Percentiles rank a stretch among this genome's conserved stretches.
These are phyloP conservation scores for Aspergillus amoenus DNA, from an alignment of 2,329 filamentous ascomycete species.

Conservation along the genomic window DNA sequence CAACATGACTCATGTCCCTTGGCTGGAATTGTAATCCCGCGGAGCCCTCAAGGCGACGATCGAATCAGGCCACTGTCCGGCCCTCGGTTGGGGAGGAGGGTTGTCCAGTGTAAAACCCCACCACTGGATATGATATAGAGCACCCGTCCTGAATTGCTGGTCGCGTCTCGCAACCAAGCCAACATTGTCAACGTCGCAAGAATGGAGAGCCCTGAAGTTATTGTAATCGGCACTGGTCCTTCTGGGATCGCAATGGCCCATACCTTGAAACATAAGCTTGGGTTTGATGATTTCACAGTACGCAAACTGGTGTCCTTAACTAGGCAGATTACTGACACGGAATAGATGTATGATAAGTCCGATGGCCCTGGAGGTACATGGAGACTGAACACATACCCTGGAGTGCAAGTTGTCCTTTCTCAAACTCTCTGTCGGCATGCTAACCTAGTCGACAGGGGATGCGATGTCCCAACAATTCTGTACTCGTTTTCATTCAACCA, in stretches of 20 bases:
- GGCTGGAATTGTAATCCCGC: no score
- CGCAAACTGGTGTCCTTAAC: background rate
- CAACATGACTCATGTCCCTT: no score
- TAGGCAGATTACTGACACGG: background rate
- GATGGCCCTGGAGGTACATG: conserved; percentile 33
- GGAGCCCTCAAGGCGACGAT: no score
- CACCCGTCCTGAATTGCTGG: no score
- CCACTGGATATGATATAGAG: no score
- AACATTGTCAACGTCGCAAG: no score
- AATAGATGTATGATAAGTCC: conserved; percentile 31
- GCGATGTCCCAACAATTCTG: conserved; percentile 18
- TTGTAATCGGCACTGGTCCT: conserved; percentile 36
- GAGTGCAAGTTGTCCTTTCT: conserved; percentile 18
- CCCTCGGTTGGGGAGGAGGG: no score
- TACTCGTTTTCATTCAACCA: conserved; percentile 21
- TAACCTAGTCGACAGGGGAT: conserved; percentile 6
- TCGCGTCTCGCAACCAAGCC: no score
- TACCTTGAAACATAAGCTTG: conserved; percentile 29
- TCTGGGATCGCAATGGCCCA: conserved; percentile 35
- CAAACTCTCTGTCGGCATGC: no score
- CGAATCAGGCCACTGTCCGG: no score
- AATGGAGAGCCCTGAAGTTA: conserved; percentile 10
- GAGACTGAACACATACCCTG: conserved; percentile 33
- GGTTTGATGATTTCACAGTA: conserved; percentile 1
- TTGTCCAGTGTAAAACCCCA: no score